A percentile compares a stretch with the other conserved stretches of the same genome.
Conservation (phyloP, 257 asterid species). For the Solanum habrochaites region DNA sequence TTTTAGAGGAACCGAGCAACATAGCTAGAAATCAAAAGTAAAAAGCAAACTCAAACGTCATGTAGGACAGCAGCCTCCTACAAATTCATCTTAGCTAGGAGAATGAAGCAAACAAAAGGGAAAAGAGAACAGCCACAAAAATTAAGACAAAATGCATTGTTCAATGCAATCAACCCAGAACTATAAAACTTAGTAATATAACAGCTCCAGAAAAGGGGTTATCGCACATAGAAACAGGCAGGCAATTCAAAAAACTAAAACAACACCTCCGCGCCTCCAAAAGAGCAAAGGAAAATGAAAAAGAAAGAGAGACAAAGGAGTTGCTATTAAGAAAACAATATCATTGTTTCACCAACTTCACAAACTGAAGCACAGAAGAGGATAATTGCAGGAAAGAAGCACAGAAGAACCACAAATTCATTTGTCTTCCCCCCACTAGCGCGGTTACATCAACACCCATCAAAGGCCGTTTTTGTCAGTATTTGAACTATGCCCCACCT, state of each 20-base stretch:
- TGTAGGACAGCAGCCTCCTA: not conserved
- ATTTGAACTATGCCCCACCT: no score
- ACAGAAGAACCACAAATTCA: no score
- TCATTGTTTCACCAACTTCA: constrained; percentile 19
- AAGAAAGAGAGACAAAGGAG: not conserved
- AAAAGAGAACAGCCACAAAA: not conserved
- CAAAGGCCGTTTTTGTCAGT: no score
- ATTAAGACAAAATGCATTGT: not conserved
- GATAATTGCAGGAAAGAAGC: constrained; percentile 5
- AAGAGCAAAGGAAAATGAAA: not conserved
- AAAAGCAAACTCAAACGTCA: not conserved
- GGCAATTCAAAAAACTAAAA: constrained; percentile 9
- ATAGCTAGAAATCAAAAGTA: not conserved
- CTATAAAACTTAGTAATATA: not conserved
- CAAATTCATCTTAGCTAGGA: not conserved
- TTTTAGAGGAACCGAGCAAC: not conserved
- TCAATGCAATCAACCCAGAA: not conserved
- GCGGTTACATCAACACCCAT: no score
- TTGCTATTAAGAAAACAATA: constrained; percentile 22
- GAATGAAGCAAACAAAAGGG: not conserved
- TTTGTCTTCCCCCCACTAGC: no score
- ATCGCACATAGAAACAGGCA: constrained; percentile 9
- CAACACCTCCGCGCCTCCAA: not conserved
- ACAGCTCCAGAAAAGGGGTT: not conserved
- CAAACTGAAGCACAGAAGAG: constrained; percentile 14